These are phyloP conservation scores for Hypomyces rosellus DNA, from an alignment of 2,329 filamentous ascomycete species.

Conservation along the genomic window DNA sequence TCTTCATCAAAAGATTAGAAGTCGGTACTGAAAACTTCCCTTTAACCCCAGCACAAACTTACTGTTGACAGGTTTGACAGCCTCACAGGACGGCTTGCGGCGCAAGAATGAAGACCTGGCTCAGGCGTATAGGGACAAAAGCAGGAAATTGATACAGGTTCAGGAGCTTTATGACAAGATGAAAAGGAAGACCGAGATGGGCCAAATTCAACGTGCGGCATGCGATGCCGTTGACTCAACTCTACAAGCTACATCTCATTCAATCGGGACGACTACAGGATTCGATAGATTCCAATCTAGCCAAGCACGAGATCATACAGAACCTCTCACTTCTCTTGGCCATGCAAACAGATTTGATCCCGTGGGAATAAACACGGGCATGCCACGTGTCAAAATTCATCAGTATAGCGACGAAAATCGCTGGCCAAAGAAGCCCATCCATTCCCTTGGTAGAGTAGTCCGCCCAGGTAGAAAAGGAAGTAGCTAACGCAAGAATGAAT, in stretches of 20 bases:
- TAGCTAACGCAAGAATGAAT: neutral
- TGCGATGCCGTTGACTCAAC: slow-evolving; percentile 35
- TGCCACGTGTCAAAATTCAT: slow-evolving; percentile 11
- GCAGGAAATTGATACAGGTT: slow-evolving; percentile 59
- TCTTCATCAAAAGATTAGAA: slow-evolving; percentile 57
- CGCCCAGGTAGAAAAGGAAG: neutral
- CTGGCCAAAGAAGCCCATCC: slow-evolving; percentile 15
- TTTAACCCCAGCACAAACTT: slow-evolving; percentile 1
- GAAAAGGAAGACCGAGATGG: slow-evolving; percentile 49
- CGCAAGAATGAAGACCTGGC: slow-evolving; percentile 68
- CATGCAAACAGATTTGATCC: slow-evolving; percentile 15
- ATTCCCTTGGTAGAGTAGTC: slow-evolving; percentile 10
- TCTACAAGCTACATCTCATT: slow-evolving; percentile 15
- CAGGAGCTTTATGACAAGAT: slow-evolving; percentile 60
- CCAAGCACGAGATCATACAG: neutral
- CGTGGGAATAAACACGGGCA: slow-evolving; percentile 14
- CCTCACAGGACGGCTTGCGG: slow-evolving; percentile 56
- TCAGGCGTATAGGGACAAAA: slow-evolving; percentile 63
- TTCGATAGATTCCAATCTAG: slow-evolving; percentile 6
- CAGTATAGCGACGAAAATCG: slow-evolving; percentile 11
- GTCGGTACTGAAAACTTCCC: slow-evolving; percentile 34
- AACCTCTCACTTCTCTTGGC: slow-evolving; percentile 8
- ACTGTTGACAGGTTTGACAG: slow-evolving; percentile 41
- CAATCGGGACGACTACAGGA: neutral
- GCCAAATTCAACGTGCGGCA: slow-evolving; percentile 49